Evolutionary conservation across 1,139 yeast species (phyloP).

Genomic region (Suhomyces maxii): DNA sequence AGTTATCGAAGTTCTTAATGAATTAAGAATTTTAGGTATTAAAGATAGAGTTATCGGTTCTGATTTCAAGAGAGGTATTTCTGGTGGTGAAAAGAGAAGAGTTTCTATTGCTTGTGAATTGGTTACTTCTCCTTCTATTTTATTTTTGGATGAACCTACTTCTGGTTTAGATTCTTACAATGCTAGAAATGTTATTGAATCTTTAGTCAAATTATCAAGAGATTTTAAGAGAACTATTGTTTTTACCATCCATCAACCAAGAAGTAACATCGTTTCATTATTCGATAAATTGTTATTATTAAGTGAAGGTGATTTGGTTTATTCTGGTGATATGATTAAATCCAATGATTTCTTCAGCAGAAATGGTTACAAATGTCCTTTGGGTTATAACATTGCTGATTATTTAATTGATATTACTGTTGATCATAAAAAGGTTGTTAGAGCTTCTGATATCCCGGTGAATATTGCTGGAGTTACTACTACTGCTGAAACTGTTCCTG

Average conservation of each 20-base stretch:
- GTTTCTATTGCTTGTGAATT: slow-evolving; percentile 89
- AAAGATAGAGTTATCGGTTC: slow-evolving; percentile 88
- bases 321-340: slow-evolving; percentile 77
- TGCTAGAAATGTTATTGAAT: slow-evolving; percentile 87
- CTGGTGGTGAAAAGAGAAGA: slow-evolving; percentile 91
- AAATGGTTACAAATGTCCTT: slow-evolving; percentile 81
- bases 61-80: slow-evolving; percentile 86
- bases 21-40: slow-evolving; percentile 77
- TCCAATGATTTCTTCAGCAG: slow-evolving; percentile 72
- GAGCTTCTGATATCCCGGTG: slow-evolving; percentile 12
- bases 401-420: slow-evolving; percentile 88
- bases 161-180: slow-evolving; percentile 93
- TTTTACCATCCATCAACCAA: slow-evolving; percentile 96
- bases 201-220: slow-evolving; percentile 75
- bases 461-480: slow-evolving; percentile 26
- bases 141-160: slow-evolving; percentile 88
- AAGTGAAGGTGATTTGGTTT: slow-evolving; percentile 83
- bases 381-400: slow-evolving; percentile 91
- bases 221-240: slow-evolving; percentile 84
- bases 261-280: slow-evolving; percentile 89
- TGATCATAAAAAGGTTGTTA: slow-evolving; percentile 44
- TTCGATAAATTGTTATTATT: slow-evolving; percentile 80
- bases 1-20: slow-evolving; percentile 81
- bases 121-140: slow-evolving; percentile 79
- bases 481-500: slow-evolving; percentile 21